Percentiles rank a stretch among this genome's conserved stretches.
Conservation (phyloP, 1,284 basidiomycete genomes). For the Anthracocystis walkeri region DNA sequence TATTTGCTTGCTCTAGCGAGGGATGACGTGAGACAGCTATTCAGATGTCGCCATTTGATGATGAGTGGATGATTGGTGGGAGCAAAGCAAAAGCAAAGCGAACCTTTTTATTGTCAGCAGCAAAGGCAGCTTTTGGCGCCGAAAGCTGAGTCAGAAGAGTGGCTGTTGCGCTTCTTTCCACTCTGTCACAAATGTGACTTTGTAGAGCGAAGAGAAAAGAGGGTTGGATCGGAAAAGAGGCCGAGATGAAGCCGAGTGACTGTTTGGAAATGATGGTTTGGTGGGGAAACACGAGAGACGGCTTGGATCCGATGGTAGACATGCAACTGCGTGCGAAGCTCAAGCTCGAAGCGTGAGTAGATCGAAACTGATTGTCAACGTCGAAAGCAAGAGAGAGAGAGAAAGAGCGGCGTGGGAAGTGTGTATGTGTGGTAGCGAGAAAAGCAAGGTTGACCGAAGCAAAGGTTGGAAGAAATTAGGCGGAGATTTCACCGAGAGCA, state of each 20-base stretch:
- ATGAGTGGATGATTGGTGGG: neutral
- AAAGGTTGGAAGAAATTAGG: neutral
- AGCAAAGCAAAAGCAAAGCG: neutral
- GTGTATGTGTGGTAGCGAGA: neutral
- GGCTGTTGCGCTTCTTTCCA: neutral
- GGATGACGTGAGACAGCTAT: slow-evolving; percentile 11
- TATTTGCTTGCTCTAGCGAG: too few species aligned
- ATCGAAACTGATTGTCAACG: neutral
- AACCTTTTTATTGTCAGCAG: neutral
- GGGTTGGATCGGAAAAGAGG: slow-evolving; percentile 15
- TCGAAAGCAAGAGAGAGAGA: too few species aligned
- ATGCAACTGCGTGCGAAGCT: neutral
- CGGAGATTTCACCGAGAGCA: slow-evolving; percentile 14
- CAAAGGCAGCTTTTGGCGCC: too few species aligned
- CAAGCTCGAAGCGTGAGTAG: neutral
- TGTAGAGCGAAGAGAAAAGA: neutral
- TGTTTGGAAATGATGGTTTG: neutral
- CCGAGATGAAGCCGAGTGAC: slow-evolving; percentile 33
- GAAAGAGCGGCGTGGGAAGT: slow-evolving; percentile 1
- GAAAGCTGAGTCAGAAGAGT: neutral
- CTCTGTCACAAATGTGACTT: slow-evolving; percentile 1
- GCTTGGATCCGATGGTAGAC: neutral
- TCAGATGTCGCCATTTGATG: slow-evolving; percentile 21
- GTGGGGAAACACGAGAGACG: slow-evolving; percentile 5
- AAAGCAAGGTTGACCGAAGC: neutral